phyloP scores from a whole-genome alignment of 805 yeast species.

The Saccharomycopsis vini region DNA sequence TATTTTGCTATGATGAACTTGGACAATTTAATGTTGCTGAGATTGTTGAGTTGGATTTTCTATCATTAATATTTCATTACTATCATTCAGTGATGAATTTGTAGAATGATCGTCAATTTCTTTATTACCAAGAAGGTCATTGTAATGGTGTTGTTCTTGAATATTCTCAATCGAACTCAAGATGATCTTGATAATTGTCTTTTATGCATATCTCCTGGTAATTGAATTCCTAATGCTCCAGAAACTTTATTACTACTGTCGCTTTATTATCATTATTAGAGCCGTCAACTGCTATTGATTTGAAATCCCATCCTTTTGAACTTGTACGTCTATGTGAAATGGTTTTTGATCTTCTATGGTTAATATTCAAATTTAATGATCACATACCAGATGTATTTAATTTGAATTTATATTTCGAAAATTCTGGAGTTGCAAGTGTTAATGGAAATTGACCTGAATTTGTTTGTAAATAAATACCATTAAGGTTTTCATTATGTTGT shows the following conservation, averaged over 20 bases:
- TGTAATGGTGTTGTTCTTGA: too few relatives aligned
- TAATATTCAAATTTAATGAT: slow-evolving; percentile 12
- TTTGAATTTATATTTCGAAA: neutral
- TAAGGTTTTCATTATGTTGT: neutral
- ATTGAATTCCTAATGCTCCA: slow-evolving; percentile 8
- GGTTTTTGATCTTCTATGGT: slow-evolving; percentile 8
- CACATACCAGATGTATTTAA: slow-evolving; percentile 14
- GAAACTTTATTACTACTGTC: slow-evolving; percentile 1
- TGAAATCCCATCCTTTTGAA: slow-evolving; percentile 8
- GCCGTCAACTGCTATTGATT: slow-evolving; percentile 4
- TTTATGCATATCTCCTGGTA: too few relatives aligned
- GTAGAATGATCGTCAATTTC: too few relatives aligned
- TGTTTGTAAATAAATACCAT: neutral
- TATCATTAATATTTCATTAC: too few relatives aligned
- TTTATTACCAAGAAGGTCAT: too few relatives aligned
- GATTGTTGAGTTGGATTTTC: too few relatives aligned
- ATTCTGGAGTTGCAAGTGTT: neutral
- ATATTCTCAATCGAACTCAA: too few relatives aligned
- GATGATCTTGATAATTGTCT: too few relatives aligned
- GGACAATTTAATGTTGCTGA: too few relatives aligned
- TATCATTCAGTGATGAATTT: too few relatives aligned
- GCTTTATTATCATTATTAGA: slow-evolving; percentile 1
- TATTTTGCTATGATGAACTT: too few relatives aligned
- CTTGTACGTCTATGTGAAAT: slow-evolving; percentile 8
- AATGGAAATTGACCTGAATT: neutral